Evolutionary conservation across 2,329 filamentous ascomycete genomes (phyloP).

Genomic region (Eutypa lata): DNA sequence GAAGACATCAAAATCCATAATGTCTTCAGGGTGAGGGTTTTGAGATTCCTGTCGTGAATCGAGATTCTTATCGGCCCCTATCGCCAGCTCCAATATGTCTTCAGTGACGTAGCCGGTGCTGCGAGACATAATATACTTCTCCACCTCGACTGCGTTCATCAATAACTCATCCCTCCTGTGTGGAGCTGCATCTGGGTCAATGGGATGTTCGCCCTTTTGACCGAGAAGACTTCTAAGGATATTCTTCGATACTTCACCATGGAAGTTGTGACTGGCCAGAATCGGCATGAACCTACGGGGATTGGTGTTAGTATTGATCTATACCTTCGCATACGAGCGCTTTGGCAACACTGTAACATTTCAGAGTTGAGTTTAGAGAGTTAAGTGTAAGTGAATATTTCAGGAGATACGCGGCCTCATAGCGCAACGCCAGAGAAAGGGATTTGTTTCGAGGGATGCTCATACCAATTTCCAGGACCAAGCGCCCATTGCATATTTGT

Average conservation of each 20-base stretch:
- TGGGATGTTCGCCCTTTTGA: no score
- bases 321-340: not conserved
- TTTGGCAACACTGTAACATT: no score
- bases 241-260: not conserved
- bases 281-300: not conserved
- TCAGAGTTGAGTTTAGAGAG: no score
- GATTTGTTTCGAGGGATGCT: no score
- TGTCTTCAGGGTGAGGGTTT: not conserved
- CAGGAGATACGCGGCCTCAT: no score
- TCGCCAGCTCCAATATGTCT: not conserved
- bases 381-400: no score
- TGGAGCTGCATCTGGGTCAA: not conserved
- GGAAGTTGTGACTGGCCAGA: not conserved
- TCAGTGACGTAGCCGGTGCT: not conserved
- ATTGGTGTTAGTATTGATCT: not conserved
- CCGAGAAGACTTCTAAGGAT: not conserved
- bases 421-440: no score
- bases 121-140: not conserved
- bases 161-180: not conserved
- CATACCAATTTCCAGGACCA: not conserved
- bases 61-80: not conserved
- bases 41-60: not conserved
- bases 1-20: not conserved
- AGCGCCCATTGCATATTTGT: not conserved
- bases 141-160: not conserved